phyloP scores from a whole-genome alignment of 2,329 filamentous ascomycete genomes.

The Nigrospora sphaerica region DNA sequence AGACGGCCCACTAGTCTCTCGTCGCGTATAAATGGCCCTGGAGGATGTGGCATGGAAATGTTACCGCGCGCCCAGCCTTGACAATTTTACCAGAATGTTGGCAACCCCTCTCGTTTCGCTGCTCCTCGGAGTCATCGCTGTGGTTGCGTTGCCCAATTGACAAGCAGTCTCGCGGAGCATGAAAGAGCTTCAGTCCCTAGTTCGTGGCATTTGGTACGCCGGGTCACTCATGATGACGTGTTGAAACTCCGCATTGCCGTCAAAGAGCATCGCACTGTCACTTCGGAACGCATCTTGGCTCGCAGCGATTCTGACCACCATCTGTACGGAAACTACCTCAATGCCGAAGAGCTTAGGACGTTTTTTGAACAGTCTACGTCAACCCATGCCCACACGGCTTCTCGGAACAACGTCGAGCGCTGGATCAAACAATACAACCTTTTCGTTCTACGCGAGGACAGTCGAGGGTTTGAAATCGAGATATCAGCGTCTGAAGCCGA shows the following conservation, averaged over 20 bases:
- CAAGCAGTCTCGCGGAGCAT: background rate
- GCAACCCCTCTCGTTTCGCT: background rate
- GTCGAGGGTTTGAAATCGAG: conserved; percentile 1
- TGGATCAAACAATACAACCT: background rate
- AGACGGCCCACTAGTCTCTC: too few relatives aligned
- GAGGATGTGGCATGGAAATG: too few relatives aligned
- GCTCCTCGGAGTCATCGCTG: background rate
- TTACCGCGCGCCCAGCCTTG: background rate
- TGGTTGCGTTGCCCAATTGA: background rate
- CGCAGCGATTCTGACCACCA: background rate
- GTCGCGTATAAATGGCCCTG: too few relatives aligned
- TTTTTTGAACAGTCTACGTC: background rate
- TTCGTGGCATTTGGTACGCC: background rate
- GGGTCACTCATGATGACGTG: background rate
- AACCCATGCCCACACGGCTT: background rate
- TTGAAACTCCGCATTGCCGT: conserved; percentile 1
- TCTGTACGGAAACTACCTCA: background rate
- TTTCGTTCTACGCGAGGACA: background rate
- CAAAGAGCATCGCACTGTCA: background rate
- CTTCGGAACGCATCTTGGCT: background rate
- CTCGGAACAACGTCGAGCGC: background rate
- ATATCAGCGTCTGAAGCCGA: background rate
- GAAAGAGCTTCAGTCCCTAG: background rate
- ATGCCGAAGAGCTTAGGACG: background rate
- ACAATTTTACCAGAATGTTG: background rate